Evolutionary conservation across 2,329 filamentous ascomycete species (phyloP), one percentile per base, ranked within the genome.

Genomic region (Pezicula neosporulosa): DNA sequence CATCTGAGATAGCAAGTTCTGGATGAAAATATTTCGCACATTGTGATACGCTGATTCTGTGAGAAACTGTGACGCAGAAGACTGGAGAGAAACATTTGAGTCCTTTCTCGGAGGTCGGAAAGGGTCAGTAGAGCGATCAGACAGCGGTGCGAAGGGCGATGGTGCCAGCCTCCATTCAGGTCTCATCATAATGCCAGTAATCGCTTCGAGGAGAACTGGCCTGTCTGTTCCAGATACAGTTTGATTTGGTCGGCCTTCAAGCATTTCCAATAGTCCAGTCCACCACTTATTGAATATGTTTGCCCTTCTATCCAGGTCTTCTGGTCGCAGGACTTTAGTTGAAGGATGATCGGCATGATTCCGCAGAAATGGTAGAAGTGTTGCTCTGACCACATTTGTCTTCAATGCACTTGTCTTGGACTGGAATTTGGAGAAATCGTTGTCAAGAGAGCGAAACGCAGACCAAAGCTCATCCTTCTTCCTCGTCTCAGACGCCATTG

Each of bases 271-370:
- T 44, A 90, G 69, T 2, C 81, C 84, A 37, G 77, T 83, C 86
- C 86, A 90, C 86, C 86, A 90, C 62, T 86, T 87, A 64, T 89
- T 87, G 50, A 89, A 71, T 47, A 88, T 85, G 49, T 80, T 83
- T 3, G 82, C 74, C 44, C 86, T 76, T 30, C 85, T 75, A 61
- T 89, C 86, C 36, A 90, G 70, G 63, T 89, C 86, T 70, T 89
- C 86, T 0, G 85, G 77, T 28, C 83, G 72, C 21, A 89, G 70
- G 33, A 68, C 73, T 56, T 75, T 76, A 56, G 77, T 82, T 6
- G 83, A 86, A 4, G 78, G 69, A 59, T 86, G 82, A 8, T 75
- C 64, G 35, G 77, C 74, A 64, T 86, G 80, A 38, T 77, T 79
- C 56, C 77, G 73, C 35, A 90, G 72, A 60, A 89, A 88, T 2